Evolutionary conservation across 257 asterid species (phyloP).

Genomic region (Fraxinus excelsior): DNA sequence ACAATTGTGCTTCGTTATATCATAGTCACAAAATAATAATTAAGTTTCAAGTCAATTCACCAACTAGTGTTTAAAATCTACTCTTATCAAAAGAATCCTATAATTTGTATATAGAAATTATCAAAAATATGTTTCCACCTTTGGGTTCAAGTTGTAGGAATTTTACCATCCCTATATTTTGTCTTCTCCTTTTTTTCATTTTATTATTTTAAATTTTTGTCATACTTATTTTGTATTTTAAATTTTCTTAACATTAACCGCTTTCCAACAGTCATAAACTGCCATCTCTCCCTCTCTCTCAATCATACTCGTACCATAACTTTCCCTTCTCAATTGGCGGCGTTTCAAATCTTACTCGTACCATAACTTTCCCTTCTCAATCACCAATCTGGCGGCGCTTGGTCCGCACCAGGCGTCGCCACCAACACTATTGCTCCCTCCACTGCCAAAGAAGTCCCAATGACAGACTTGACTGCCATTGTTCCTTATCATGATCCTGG

Average conservation of each 20-base stretch:
- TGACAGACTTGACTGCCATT: constrained; percentile 30
- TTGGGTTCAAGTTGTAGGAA: not conserved
- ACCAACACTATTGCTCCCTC: constrained; percentile 4
- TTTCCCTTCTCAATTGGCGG: constrained; percentile 27
- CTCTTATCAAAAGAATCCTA: too few relatives aligned
- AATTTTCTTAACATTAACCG: constrained; percentile 28
- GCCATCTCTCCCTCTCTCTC: constrained; percentile 33
- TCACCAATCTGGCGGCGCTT: constrained; percentile 52
- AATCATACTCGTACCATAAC: not conserved
- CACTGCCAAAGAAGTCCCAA: constrained; percentile 7
- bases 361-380: not conserved
- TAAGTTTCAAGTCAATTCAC: too few relatives aligned
- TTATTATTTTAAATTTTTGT: too few relatives aligned
- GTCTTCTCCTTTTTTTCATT: too few relatives aligned
- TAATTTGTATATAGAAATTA: too few relatives aligned
- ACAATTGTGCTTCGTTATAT: too few relatives aligned
- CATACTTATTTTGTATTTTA: too few relatives aligned
- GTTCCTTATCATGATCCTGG: constrained; percentile 34
- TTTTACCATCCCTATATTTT: not conserved
- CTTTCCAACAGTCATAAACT: constrained; percentile 44
- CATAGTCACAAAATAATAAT: too few relatives aligned
- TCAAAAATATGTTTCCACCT: too few relatives aligned
- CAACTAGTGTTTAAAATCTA: too few relatives aligned
- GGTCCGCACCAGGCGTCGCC: constrained; percentile 63
- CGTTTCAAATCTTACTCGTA: constrained; percentile 26